These are phyloP conservation scores for Moesziomyces parantarcticus DNA, from an alignment of 1,284 basidiomycete species.

Conservation along the genomic window DNA sequence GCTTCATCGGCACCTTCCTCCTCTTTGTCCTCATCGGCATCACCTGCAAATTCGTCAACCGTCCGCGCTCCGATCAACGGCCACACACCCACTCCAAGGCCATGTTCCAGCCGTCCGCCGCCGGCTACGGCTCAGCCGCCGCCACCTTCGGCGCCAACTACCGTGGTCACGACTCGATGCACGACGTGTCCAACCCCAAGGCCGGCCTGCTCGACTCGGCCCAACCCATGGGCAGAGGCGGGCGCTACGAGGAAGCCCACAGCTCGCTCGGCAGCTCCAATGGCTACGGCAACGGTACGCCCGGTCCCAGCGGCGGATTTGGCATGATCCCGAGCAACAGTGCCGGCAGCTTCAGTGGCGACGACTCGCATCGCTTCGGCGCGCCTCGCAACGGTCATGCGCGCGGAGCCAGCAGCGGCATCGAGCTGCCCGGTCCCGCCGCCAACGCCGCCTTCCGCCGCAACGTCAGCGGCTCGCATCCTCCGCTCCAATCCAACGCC, in stretches of 20 bases:
- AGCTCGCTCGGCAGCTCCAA: constrained; percentile 35
- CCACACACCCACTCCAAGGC: constrained; percentile 12
- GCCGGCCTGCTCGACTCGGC: constrained; percentile 40
- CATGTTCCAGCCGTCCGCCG: constrained; percentile 52
- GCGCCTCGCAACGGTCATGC: constrained; percentile 26
- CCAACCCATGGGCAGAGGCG: constrained; percentile 48
- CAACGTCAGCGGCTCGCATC: constrained; percentile 45
- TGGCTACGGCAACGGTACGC: constrained; percentile 8
- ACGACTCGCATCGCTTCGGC: constrained; percentile 24
- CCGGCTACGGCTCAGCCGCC: constrained; percentile 35
- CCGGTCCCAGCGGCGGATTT: constrained; percentile 14
- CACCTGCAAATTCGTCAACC: constrained; percentile 43
- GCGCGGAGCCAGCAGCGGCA: constrained; percentile 42
- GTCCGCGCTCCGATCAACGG: constrained; percentile 24
- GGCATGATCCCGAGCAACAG: constrained; percentile 37
- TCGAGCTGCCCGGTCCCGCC: constrained; percentile 44
- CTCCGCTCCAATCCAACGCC: constrained; percentile 18
- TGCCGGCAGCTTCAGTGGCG: constrained; percentile 29
- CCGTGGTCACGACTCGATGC: constrained; percentile 21
- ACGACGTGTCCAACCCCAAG: constrained; percentile 38
- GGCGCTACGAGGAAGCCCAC: constrained; percentile 37
- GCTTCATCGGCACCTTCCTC: constrained; percentile 37
- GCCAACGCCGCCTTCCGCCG: constrained; percentile 46
- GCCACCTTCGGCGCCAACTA: constrained; percentile 2
- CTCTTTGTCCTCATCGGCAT: constrained; percentile 42